These are phyloP conservation scores for Ceratobasidium theobromae DNA, from an alignment of 1,284 basidiomycete species.

Conservation along the genomic window DNA sequence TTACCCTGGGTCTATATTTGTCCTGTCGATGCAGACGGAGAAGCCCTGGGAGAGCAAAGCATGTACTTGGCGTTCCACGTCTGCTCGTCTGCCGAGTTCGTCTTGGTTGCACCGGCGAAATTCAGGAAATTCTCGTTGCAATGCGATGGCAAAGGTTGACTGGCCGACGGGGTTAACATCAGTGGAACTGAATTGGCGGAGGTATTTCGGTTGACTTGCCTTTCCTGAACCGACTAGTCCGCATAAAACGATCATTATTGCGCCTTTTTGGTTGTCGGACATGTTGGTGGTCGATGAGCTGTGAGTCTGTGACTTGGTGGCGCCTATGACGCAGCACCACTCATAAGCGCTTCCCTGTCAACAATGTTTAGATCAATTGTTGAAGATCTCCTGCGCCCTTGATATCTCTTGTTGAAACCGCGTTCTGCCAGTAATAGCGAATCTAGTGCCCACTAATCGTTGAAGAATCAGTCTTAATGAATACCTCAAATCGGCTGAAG, in stretches of 20 bases:
- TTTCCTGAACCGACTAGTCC: constrained; percentile 38
- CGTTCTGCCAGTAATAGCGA: not conserved
- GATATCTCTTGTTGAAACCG: not conserved
- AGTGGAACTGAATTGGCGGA: not conserved
- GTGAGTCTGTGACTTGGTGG: not conserved
- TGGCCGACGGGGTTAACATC: not conserved
- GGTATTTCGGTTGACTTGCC: not conserved
- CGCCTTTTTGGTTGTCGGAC: not conserved
- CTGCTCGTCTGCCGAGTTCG: constrained; percentile 35
- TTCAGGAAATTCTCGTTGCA: constrained; percentile 29
- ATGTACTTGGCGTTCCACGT: constrained; percentile 32
- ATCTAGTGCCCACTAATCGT: not conserved
- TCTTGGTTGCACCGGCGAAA: constrained; percentile 37
- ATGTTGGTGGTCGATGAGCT: not conserved
- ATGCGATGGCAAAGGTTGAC: constrained; percentile 35
- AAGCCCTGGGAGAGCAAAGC: constrained; percentile 25
- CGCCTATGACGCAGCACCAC: not conserved
- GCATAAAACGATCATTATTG: constrained; percentile 26
- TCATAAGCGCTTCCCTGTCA: too few species aligned
- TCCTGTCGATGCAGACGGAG: constrained; percentile 36
- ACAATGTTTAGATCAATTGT: too few species aligned
- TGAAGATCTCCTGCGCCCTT: too few species aligned
- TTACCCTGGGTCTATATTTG: constrained; percentile 36
- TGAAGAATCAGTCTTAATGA: not conserved
- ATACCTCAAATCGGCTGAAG: not conserved